These are phyloP conservation scores for Cordyceps pruinosa DNA, from an alignment of 2,329 filamentous ascomycete genomes.

Conservation along the genomic window DNA sequence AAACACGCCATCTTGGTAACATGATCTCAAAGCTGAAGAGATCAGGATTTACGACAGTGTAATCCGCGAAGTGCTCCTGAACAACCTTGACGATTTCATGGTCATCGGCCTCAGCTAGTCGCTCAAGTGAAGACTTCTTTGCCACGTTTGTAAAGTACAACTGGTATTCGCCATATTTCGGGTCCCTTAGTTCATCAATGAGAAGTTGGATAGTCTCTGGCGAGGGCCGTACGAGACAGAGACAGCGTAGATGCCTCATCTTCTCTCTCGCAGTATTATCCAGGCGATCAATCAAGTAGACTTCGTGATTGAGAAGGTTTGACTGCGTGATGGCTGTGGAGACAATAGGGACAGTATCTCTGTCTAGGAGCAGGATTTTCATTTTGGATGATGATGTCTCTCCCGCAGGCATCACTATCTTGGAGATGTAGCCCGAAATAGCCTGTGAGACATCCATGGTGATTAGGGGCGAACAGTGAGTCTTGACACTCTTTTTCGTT, in stretches of 20 bases:
- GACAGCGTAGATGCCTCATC: conserved; percentile 92
- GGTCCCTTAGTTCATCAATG: conserved; percentile 91
- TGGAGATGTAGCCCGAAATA: conserved; percentile 89
- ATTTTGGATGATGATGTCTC: conserved; percentile 81
- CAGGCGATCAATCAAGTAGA: conserved; percentile 93
- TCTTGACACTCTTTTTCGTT: background rate
- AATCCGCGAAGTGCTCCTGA: conserved; percentile 96
- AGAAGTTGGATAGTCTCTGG: conserved; percentile 87
- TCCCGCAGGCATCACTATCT: conserved; percentile 72
- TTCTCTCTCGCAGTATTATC: conserved; percentile 88
- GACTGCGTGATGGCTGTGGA: conserved; percentile 96
- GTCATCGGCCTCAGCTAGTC: conserved; percentile 91
- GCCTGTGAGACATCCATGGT: conserved; percentile 89
- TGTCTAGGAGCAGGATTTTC: conserved; percentile 94
- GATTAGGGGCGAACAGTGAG: background rate
- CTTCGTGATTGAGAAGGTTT: conserved; percentile 86
- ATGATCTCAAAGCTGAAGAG: conserved; percentile 74
- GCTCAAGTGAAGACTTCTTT: conserved; percentile 91
- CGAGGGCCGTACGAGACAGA: conserved; percentile 89
- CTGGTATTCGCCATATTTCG: conserved; percentile 95
- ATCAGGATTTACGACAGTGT: conserved; percentile 89
- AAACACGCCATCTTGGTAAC: conserved; percentile 68
- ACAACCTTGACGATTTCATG: conserved; percentile 93
- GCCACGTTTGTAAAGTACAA: conserved; percentile 97
- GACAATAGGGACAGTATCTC: conserved; percentile 87